Evolutionary conservation across 805 yeast species (phyloP).

Genomic region (Sungouiella blattae): DNA sequence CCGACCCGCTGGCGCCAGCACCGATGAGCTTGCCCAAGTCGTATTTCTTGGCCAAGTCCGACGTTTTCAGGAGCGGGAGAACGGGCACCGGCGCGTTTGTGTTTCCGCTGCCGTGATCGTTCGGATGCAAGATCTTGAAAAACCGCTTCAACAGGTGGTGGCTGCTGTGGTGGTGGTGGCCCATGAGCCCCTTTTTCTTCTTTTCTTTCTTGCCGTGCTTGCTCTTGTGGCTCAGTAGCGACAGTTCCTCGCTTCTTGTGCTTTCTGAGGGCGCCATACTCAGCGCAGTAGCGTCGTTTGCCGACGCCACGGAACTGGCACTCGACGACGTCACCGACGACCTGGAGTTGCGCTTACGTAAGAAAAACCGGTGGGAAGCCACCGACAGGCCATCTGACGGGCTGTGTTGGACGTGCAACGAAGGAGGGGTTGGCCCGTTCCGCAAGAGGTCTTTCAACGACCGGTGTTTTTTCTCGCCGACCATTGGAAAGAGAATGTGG

Average conservation of each 20-base stretch:
- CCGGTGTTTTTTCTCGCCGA: slow-evolving; percentile 10
- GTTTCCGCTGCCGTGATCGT: slow-evolving; percentile 11
- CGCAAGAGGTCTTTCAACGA: slow-evolving; percentile 11
- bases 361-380: slow-evolving; percentile 22
- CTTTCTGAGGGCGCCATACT: slow-evolving; percentile 2
- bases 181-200: too few relatives aligned
- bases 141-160: slow-evolving; percentile 45
- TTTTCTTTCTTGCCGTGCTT: slow-evolving; percentile 4
- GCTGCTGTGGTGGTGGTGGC: slow-evolving; percentile 4
- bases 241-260: not conserved
- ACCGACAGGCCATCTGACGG: not conserved
- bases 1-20: slow-evolving; percentile 94
- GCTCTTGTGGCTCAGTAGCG: slow-evolving; percentile 1
- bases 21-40: slow-evolving; percentile 75
- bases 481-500: too few relatives aligned
- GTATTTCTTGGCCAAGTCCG: slow-evolving; percentile 49
- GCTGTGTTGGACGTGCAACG: slow-evolving; percentile 2
- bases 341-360: slow-evolving; percentile 21
- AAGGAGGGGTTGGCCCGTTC: slow-evolving; percentile 1
- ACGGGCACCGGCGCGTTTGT: slow-evolving; percentile 4
- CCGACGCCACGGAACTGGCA: slow-evolving; percentile 3
- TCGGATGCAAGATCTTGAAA: slow-evolving; percentile 45
- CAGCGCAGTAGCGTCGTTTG: slow-evolving; percentile 8
- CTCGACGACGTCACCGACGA: slow-evolving; percentile 20
- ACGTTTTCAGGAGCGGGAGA: slow-evolving; percentile 9